Conservation (phyloP, 441 rosid species). For the Mallotus repandus region DNA sequence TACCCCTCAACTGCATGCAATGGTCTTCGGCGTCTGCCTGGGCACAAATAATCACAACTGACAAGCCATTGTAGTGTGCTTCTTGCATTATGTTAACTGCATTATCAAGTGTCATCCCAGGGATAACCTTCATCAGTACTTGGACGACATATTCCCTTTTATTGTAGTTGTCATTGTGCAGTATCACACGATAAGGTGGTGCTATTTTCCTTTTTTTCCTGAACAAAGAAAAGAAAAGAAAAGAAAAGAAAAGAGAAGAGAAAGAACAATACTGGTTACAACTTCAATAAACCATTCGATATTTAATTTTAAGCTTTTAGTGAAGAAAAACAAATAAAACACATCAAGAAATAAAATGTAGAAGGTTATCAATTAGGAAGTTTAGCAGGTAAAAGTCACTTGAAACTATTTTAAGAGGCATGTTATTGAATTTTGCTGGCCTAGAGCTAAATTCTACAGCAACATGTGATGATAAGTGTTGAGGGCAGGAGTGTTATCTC, state of each 20-base stretch:
- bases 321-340: background rate
- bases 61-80: slow-evolving; percentile 83
- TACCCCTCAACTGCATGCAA: slow-evolving; percentile 92
- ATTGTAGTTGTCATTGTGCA: slow-evolving; percentile 88
- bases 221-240: slow-evolving; percentile 1
- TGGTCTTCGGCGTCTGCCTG: slow-evolving; percentile 94
- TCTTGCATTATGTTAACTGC: slow-evolving; percentile 97
- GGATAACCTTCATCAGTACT: slow-evolving; percentile 93
- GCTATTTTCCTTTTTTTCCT: slow-evolving; percentile 81
- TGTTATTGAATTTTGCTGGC: background rate
- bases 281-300: background rate
- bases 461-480: background rate
- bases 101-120: slow-evolving; percentile 92
- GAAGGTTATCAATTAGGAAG: background rate
- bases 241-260: background rate
- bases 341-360: background rate
- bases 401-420: background rate
- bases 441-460: background rate
- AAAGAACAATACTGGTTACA: background rate
- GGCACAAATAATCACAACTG: slow-evolving; percentile 87
- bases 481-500: background rate
- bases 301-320: background rate
- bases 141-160: slow-evolving; percentile 91
- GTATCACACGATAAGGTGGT: slow-evolving; percentile 80
- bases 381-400: background rate